Evolutionary conservation across 352 stramenopile species (phyloP), one percentile per base, ranked within the genome.

Genomic region (Phytopythium litorale): DNA sequence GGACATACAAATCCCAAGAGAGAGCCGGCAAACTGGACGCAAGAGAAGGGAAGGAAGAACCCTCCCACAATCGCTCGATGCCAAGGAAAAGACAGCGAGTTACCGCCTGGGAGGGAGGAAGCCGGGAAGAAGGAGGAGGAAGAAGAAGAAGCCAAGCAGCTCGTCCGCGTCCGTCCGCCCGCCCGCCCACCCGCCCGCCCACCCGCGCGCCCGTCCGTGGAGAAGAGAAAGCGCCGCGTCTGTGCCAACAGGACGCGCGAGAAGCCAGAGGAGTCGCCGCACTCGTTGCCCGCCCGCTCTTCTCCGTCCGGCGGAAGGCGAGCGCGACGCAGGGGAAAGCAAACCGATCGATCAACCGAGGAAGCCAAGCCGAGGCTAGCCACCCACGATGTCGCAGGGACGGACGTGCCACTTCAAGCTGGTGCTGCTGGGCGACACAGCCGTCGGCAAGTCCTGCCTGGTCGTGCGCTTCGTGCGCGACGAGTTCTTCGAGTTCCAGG

Each of bases 401-500:
- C 90, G 88, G 63, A 94, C 87, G 50, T 94, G 84, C 62, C 97
- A 99, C 84, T 99, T 99, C 75, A 99, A 99, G 84, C 84, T 99
- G 11, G 98, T 99, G 42, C 87, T 99, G 54, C 87, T 99, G 5
- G 98, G 98, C 53, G 97, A 99, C 76, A 99, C 97, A 40, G 97
- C 96, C 46, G 98, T 99, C 23, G 98, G 98, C 53, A 99, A 99
- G 73, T 99, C 97, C 6, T 99, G 97, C 86, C 84, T 99, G 8
- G 98, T 99, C 55, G 97, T 99, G 60, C 86, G 98, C 60, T 99
- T 99, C 71, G 97, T 99, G 28, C 81, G 97, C 62, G 97, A 99
- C 78, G 97, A 99, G 74, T 99, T 99, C 79, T 99, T 99, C 71
- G 97, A 99, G 81, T 99, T 99, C 73, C 97, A 99, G 73, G 96